phyloP scores from a whole-genome alignment of 2,329 filamentous ascomycete species.

The Botrytis fragariae region DNA sequence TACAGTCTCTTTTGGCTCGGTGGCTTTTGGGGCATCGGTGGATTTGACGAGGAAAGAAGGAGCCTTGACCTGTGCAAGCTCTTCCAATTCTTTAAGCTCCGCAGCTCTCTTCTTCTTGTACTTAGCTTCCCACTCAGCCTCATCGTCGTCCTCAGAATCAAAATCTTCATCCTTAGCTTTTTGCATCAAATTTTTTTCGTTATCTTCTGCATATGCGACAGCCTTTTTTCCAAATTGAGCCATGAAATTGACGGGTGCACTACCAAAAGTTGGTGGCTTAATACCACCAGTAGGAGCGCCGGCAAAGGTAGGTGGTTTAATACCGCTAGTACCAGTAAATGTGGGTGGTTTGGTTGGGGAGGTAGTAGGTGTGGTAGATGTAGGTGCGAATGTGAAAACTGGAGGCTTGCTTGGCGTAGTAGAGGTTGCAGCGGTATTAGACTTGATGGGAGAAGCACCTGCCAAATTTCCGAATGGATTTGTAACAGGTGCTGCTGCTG shows the following conservation, averaged over 20 bases:
- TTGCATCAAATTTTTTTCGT: conserved; percentile 31
- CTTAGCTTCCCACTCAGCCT: conserved; percentile 31
- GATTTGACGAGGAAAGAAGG: conserved; percentile 24
- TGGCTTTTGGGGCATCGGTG: conserved; percentile 9
- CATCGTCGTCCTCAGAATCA: conserved; percentile 37
- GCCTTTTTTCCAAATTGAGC: conserved; percentile 32
- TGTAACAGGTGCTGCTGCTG: conserved; percentile 27
- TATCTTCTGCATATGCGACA: conserved; percentile 26
- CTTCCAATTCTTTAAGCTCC: conserved; percentile 28
- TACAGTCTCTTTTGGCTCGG: not conserved
- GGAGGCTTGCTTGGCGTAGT: conserved; percentile 8
- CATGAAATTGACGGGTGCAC: conserved; percentile 28
- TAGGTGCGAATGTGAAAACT: not conserved
- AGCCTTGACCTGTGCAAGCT: conserved; percentile 25
- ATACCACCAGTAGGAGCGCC: conserved; percentile 19
- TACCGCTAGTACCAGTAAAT: conserved; percentile 4
- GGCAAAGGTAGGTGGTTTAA: conserved; percentile 14
- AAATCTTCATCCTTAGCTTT: conserved; percentile 35
- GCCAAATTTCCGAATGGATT: conserved; percentile 35
- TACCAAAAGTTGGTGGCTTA: conserved; percentile 32
- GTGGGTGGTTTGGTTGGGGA: conserved; percentile 23
- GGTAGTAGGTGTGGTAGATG: conserved; percentile 7
- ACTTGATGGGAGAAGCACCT: conserved; percentile 25
- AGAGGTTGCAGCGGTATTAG: conserved; percentile 17
- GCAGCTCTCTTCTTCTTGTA: conserved; percentile 28